phyloP scores from a whole-genome alignment of 176 grass and related monocot species.

The Chrysopogon serrulatus region DNA sequence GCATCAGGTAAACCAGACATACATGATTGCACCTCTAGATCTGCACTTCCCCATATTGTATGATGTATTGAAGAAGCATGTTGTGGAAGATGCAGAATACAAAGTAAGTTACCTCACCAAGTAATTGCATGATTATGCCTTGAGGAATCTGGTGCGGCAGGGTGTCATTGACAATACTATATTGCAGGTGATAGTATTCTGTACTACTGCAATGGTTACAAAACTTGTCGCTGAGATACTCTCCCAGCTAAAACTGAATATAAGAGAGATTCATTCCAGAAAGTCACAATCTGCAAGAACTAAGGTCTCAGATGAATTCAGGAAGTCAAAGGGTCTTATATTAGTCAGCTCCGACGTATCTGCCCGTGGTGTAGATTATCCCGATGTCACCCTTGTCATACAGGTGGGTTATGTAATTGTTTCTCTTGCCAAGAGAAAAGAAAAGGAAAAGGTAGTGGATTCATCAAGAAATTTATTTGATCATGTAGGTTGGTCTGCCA shows the following conservation, averaged over 20 bases:
- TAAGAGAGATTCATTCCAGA: constrained; percentile 93
- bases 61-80: constrained; percentile 58
- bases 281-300: constrained; percentile 74
- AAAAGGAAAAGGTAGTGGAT: neutral
- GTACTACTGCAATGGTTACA: constrained; percentile 95
- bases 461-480: constrained; percentile 6
- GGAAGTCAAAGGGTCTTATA: constrained; percentile 74
- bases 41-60: constrained; percentile 75
- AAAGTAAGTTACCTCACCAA: constrained; percentile 55
- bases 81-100: constrained; percentile 72
- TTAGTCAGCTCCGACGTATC: constrained; percentile 97
- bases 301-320: constrained; percentile 89
- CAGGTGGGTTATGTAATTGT: constrained; percentile 38
- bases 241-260: constrained; percentile 57
- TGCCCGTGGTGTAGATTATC: constrained; percentile 90
- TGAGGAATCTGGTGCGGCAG: neutral
- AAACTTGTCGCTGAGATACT: constrained; percentile 77
- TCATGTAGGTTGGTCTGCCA: constrained; percentile 64
- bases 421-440: neutral
- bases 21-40: constrained; percentile 61
- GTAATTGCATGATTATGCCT: constrained; percentile 13
- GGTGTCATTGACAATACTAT: neutral
- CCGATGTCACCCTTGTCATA: constrained; percentile 80
- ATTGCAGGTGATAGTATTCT: constrained; percentile 91
- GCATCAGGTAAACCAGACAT: constrained; percentile 78